A percentile compares a stretch with the other conserved stretches of the same genome.
phyloP scores from a whole-genome alignment of 495 filamentous ascomycete species.

The Echria macrotheca region DNA sequence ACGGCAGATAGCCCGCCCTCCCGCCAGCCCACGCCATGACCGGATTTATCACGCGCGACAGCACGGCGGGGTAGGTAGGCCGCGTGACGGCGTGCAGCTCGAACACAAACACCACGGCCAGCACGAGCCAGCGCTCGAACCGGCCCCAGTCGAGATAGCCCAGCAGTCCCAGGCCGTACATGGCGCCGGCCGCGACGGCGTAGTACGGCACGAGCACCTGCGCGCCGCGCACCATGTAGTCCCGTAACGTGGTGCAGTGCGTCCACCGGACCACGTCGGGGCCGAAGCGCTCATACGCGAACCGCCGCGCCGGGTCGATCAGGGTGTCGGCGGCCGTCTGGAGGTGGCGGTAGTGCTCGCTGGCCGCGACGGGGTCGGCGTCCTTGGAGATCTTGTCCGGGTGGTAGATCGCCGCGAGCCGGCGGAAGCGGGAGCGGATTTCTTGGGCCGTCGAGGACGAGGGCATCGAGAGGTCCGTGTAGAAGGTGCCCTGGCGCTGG shows the following conservation, averaged over 20 bases:
- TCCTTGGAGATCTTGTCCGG: conserved; percentile 64
- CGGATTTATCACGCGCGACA: conserved; percentile 58
- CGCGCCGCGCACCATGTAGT: conserved; percentile 65
- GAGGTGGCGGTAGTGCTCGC: conserved; percentile 70
- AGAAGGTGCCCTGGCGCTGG: conserved; percentile 66
- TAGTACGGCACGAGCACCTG: conserved; percentile 59
- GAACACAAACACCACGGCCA: conserved; percentile 62
- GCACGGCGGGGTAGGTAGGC: conserved; percentile 49
- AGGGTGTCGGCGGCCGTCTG: conserved; percentile 82
- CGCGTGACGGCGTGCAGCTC: conserved; percentile 71
- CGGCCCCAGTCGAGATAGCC: conserved; percentile 81
- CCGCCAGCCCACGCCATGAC: conserved; percentile 44
- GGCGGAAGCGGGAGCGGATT: conserved; percentile 80
- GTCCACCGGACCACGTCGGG: conserved; percentile 58
- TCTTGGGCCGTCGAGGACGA: conserved; percentile 63
- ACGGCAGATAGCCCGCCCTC: conserved; percentile 67
- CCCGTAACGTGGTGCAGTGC: conserved; percentile 62
- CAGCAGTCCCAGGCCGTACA: conserved; percentile 65
- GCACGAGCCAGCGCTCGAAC: conserved; percentile 84
- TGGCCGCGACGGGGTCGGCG: conserved; percentile 23
- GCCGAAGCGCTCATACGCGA: conserved; percentile 92
- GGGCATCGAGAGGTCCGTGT: conserved; percentile 64
- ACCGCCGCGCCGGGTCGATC: conserved; percentile 68
- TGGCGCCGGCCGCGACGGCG: conserved; percentile 49
- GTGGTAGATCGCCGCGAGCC: conserved; percentile 78